Conservation (phyloP, 257 asterid species). For the Ballota nigra region DNA sequence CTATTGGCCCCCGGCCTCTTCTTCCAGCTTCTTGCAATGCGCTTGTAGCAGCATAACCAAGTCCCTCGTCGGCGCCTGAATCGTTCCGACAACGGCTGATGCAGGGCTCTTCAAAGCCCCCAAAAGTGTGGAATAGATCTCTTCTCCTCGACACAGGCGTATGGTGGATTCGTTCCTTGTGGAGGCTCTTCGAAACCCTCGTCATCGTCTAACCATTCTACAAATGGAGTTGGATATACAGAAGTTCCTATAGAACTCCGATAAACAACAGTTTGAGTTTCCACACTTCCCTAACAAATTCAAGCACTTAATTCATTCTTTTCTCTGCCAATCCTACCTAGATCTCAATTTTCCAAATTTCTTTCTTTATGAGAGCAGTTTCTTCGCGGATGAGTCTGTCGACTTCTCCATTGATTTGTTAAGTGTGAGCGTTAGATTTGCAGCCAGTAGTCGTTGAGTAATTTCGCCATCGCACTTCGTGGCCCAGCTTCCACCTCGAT, state of each 20-base stretch:
- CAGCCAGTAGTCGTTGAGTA: no score
- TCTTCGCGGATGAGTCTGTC: no score
- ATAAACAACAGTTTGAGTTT: constrained; percentile 72
- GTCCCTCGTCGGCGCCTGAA: constrained; percentile 91
- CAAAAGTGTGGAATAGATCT: constrained; percentile 66
- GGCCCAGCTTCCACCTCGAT: no score
- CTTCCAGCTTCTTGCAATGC: constrained; percentile 81
- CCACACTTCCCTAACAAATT: constrained; percentile 83
- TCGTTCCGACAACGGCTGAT: constrained; percentile 83
- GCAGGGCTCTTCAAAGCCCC: constrained; percentile 88
- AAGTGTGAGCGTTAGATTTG: no score
- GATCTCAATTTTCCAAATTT: no score
- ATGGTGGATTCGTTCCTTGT: constrained; percentile 88
- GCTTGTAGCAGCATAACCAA: constrained; percentile 75
- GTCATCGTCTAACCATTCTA: constrained; percentile 90
- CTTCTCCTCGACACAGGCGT: constrained; percentile 60
- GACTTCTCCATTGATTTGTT: no score
- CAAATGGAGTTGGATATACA: constrained; percentile 91
- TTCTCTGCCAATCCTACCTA: no score
- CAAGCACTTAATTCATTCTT: no score
- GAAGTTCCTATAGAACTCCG: constrained; percentile 71
- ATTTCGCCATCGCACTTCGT: no score
- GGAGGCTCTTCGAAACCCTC: constrained; percentile 98
- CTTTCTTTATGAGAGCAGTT: no score
- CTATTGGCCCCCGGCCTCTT: constrained; percentile 46